Evolutionary conservation across 1,284 basidiomycete genomes (phyloP), one percentile per base, ranked within the genome.

Genomic region (Leccinum subrobustum): DNA sequence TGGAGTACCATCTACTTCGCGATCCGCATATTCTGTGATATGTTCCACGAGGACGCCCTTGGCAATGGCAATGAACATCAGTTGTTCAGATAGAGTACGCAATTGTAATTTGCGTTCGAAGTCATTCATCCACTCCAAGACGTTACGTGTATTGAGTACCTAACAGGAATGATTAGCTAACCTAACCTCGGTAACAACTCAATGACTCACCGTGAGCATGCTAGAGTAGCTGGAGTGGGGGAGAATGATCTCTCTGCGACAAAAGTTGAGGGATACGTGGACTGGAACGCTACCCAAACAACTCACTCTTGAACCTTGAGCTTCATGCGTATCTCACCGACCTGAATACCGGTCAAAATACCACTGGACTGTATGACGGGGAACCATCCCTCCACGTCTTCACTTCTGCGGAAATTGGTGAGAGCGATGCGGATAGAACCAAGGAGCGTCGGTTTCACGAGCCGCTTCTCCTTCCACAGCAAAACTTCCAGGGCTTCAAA

Each of bases 321-420:
- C 66, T 86, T 88, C 68, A 94, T 74, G 56, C 85, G 82, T 56
- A 94, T 75, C 64, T 93, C 91, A 35, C 92, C 92, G 5, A 85
- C 81, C 68, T 88, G 87, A 50, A 83, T 70, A 64, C 85, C 81
- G 35, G 78, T 78, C 25, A 79, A 76, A 42, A 79, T 71, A 3
- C 79, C 74, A 54, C 77, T 80, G 39, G 77, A 73, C 52, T 83
- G 79, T 58, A 89, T 74, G 16, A 92, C 83, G n/a, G 91, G 88
- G 74, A 87, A 93, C 90, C 90, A 93, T 8, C 90, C 91, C 68
- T 94, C 92, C 12, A 91, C 79, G 7, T 76, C 72, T 65, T 92
- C 88, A 16, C 87, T 85, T 37, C 91, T 80, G 18, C 87, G 82
- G 67, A 93, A 90, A 67, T 89, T 89, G 6, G 77, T 76, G 31